A percentile compares a stretch with the other conserved stretches of the same genome.
Evolutionary conservation across 2,329 filamentous ascomycete genomes (phyloP).

Genomic region (Paraconiothyrium brasiliense): DNA sequence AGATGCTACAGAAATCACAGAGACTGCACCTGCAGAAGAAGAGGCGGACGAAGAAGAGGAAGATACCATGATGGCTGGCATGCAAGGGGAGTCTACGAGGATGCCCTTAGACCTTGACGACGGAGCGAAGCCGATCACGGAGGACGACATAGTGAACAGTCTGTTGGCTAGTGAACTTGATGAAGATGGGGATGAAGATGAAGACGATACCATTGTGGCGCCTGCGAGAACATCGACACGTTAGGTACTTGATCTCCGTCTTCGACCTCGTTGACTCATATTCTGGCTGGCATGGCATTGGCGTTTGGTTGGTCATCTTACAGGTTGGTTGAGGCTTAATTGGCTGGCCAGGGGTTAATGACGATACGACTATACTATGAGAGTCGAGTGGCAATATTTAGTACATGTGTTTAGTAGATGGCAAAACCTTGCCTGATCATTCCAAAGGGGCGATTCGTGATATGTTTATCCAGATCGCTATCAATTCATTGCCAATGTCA

Average conservation of each 20-base stretch:
- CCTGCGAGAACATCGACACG: background rate
- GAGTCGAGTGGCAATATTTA: background rate
- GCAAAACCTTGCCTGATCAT: no score
- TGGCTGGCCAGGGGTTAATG: background rate
- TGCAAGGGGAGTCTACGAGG: conserved; percentile 47
- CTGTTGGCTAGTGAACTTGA: conserved; percentile 41
- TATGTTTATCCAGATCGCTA: no score
- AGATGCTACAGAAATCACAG: conserved; percentile 28
- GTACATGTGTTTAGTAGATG: background rate
- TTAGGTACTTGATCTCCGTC: conserved; percentile 1
- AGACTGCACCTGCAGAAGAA: conserved; percentile 26
- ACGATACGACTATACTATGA: background rate
- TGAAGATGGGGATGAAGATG: conserved; percentile 4
- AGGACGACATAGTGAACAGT: conserved; percentile 47
- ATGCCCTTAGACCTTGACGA: conserved; percentile 42
- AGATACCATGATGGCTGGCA: conserved; percentile 44
- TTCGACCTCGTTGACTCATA: conserved; percentile 1
- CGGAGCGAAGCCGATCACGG: conserved; percentile 31
- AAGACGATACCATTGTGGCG: conserved; percentile 4
- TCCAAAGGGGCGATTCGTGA: no score
- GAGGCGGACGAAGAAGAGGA: conserved; percentile 37
- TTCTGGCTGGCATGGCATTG: background rate
- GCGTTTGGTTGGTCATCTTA: background rate
- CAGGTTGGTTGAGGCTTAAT: background rate
- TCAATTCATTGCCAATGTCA: no score